Conservation (phyloP, 2,329 filamentous ascomycete genomes). For the Hypomyces perniciosus region DNA sequence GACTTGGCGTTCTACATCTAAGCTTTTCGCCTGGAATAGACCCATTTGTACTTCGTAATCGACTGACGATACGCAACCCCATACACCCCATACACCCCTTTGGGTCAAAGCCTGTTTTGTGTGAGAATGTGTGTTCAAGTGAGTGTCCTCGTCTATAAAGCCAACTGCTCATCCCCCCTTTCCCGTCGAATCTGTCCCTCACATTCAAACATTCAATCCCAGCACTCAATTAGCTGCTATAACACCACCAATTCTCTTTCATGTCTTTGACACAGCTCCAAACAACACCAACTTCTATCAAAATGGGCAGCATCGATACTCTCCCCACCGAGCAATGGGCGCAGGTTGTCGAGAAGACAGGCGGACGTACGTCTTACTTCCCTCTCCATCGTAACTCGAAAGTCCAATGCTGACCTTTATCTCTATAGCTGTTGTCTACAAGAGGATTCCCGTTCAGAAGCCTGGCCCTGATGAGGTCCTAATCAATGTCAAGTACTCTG, state of each 20-base stretch:
- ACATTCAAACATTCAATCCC: neutral
- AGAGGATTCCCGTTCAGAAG: slow-evolving; percentile 73
- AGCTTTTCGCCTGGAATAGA: too few species aligned
- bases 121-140: neutral
- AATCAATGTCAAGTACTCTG: slow-evolving; percentile 83
- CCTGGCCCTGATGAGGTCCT: slow-evolving; percentile 88
- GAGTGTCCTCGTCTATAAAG: neutral
- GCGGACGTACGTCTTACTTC: slow-evolving; percentile 50
- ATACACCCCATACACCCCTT: neutral
- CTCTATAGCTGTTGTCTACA: slow-evolving; percentile 56
- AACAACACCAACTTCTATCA: slow-evolving; percentile 9
- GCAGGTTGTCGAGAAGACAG: slow-evolving; percentile 78
- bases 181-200: neutral
- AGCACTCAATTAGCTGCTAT: neutral
- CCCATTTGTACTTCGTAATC: neutral
- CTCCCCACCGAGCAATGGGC: slow-evolving; percentile 85
- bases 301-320: slow-evolving; percentile 21
- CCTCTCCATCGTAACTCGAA: neutral
- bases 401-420: slow-evolving; percentile 3
- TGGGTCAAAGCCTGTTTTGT: too few species aligned
- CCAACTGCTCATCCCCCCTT: neutral
- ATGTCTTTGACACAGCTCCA: neutral
- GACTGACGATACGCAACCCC: neutral
- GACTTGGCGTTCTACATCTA: neutral
- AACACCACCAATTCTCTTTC: neutral